Evolutionary conservation across 352 stramenopile genomes (phyloP), one percentile per base, ranked within the genome.

Genomic region (Phytophthora syringae): DNA sequence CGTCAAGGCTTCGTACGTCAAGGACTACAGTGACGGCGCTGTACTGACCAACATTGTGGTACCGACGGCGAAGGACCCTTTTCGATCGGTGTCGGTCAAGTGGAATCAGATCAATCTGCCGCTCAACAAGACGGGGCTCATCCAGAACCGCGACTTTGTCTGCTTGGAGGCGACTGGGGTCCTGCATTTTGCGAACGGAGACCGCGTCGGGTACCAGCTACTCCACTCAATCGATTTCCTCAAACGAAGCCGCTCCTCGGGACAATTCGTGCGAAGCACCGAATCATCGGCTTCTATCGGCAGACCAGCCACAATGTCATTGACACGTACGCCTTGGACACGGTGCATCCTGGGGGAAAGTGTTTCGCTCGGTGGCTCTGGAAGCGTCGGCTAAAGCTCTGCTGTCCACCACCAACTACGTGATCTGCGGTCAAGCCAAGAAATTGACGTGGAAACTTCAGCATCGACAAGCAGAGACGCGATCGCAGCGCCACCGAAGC

Each of bases 111-210:
- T 74, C 60, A 65, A 77, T 20, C n/a, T 77, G 5, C 64, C 68
- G 9, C 45, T 80, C 0, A 64, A 64, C 40, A 55, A 66, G 15
- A 74, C 64, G 16, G 60, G 64, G n/a, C 21, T 89, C 7, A 60
- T 86, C 24, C 76, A 80, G 39, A 83, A 84, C 55, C 79, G 79
- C 36, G 79, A 90, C 59, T 80, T 82, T 34, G 70, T 88, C 13
- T 77, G 77, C 27, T 49, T 90, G 20, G 79, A 90, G 42, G 65
- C 79, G 5, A 85, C 73, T 1, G 81, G 79, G 0, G 57, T 88
- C 24, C 70, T 72, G 5, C 47, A 68, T 6, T 70, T 88, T 10
- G 40, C 52, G 2, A 86, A 76, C 20, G 72, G 72, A 30, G 76
- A 88, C 43, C 61, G 68, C 37, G 56, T 90, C 27, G 79, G 79